Percentiles rank a stretch among this genome's conserved stretches.
These are phyloP conservation scores for Nematodospora valgi DNA, from an alignment of 805 yeast species.

Conservation along the genomic window DNA sequence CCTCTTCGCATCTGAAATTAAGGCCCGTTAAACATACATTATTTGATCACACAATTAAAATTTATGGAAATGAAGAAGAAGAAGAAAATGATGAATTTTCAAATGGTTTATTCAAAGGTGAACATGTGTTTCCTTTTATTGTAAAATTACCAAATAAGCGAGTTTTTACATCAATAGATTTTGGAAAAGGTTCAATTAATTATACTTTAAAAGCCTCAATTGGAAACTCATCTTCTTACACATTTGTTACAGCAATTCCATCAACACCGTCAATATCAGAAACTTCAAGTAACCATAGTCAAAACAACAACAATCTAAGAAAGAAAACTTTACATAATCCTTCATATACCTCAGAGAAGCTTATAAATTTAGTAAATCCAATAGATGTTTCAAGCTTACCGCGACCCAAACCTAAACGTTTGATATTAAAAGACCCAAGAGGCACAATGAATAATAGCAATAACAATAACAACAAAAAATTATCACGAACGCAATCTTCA, in stretches of 20 bases:
- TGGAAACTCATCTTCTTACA: slow-evolving; percentile 16
- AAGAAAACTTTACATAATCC: slow-evolving; percentile 23
- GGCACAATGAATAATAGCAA: slow-evolving; percentile 19
- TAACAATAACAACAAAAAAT: slow-evolving; percentile 4
- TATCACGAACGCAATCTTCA: slow-evolving; percentile 8
- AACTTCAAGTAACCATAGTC: slow-evolving; percentile 16
- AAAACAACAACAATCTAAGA: too few relatives aligned
- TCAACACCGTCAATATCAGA: neutral
- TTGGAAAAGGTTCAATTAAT: slow-evolving; percentile 80
- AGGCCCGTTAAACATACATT: slow-evolving; percentile 49
- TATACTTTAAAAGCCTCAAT: slow-evolving; percentile 59
- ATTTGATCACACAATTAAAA: slow-evolving; percentile 56
- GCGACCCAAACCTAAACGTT: slow-evolving; percentile 60
- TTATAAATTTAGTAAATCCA: slow-evolving; percentile 64
- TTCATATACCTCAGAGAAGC: slow-evolving; percentile 49
- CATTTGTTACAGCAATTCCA: slow-evolving; percentile 1
- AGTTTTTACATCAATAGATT: slow-evolving; percentile 70
- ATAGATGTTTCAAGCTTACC: slow-evolving; percentile 68
- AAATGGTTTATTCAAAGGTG: slow-evolving; percentile 69
- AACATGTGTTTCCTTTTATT: slow-evolving; percentile 83
- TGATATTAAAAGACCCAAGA: slow-evolving; percentile 57
- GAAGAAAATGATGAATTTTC: slow-evolving; percentile 21
- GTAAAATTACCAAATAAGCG: slow-evolving; percentile 75
- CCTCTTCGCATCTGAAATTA: slow-evolving; percentile 49
- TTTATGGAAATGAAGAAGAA: slow-evolving; percentile 45